Evolutionary conservation across 2,329 filamentous ascomycete genomes (phyloP).

Genomic region (Nakataea oryzae): DNA sequence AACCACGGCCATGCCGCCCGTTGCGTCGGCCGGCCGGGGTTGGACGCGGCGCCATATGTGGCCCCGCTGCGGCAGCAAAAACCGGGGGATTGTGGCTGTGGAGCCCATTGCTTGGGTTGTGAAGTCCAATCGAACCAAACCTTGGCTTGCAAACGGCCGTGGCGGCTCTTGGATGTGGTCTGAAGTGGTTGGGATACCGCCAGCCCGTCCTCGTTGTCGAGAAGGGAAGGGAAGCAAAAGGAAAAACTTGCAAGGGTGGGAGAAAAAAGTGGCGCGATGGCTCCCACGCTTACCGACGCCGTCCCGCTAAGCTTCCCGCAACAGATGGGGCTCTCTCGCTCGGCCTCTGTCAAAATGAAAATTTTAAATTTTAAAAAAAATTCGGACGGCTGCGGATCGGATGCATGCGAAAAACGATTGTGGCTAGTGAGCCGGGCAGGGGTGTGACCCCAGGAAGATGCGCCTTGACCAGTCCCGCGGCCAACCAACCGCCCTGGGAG

Average conservation of each 20-base stretch:
- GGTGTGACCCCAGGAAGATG: not conserved
- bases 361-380: too few relatives aligned
- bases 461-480: too few relatives aligned
- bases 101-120: not conserved
- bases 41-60: slow-evolving; percentile 37
- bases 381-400: not conserved
- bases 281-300: not conserved
- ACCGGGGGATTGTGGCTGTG: slow-evolving; percentile 44
- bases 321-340: not conserved
- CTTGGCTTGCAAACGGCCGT: not conserved
- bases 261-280: not conserved
- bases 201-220: not conserved
- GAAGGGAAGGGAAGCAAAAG: not conserved
- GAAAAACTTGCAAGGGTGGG: not conserved
- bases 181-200: not conserved
- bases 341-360: too few relatives aligned
- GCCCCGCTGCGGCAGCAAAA: slow-evolving; percentile 55
- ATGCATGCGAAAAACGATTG: not conserved
- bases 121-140: not conserved
- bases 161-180: not conserved
- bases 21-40: not conserved
- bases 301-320: not conserved
- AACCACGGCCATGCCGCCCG: not conserved
- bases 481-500: not conserved
- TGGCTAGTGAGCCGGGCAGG: not conserved